Conservation (phyloP, 2,329 filamentous ascomycete genomes). For the Microdochium paspali region DNA sequence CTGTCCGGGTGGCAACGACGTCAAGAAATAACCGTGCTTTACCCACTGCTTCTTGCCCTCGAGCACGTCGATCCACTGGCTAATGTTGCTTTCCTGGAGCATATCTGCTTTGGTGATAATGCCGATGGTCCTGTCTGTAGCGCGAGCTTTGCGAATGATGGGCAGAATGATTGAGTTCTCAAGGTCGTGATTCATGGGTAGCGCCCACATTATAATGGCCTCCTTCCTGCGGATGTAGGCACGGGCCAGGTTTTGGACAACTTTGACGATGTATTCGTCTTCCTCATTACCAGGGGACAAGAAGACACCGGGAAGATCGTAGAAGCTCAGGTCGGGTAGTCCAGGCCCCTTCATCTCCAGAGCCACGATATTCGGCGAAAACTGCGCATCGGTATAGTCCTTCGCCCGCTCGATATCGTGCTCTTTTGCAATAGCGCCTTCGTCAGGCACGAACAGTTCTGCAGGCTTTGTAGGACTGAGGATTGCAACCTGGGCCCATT, state of each 20-base stretch:
- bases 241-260: slow-evolving; percentile 62
- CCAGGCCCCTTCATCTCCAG: slow-evolving; percentile 65
- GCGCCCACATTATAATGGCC: slow-evolving; percentile 67
- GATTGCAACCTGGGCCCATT: slow-evolving; percentile 68
- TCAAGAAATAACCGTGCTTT: slow-evolving; percentile 70
- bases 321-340: slow-evolving; percentile 70
- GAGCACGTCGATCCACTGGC: slow-evolving; percentile 57
- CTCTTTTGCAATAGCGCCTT: slow-evolving; percentile 30
- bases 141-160: slow-evolving; percentile 48
- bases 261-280: slow-evolving; percentile 59
- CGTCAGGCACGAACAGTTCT: slow-evolving; percentile 42
- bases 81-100: slow-evolving; percentile 37
- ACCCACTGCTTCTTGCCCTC: slow-evolving; percentile 50
- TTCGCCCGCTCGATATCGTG: slow-evolving; percentile 24
- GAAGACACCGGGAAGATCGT: slow-evolving; percentile 78
- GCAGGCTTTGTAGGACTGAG: slow-evolving; percentile 54
- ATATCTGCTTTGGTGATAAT: slow-evolving; percentile 83
- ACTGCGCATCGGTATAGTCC: slow-evolving; percentile 47
- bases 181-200: slow-evolving; percentile 70
- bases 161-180: slow-evolving; percentile 64
- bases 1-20: slow-evolving; percentile 52
- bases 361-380: slow-evolving; percentile 73
- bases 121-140: slow-evolving; percentile 54
- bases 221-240: slow-evolving; percentile 61
- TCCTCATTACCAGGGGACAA: slow-evolving; percentile 54